These are phyloP conservation scores for Ensete glaucum DNA, from an alignment of 176 grass and related monocot genomes.

Conservation along the genomic window DNA sequence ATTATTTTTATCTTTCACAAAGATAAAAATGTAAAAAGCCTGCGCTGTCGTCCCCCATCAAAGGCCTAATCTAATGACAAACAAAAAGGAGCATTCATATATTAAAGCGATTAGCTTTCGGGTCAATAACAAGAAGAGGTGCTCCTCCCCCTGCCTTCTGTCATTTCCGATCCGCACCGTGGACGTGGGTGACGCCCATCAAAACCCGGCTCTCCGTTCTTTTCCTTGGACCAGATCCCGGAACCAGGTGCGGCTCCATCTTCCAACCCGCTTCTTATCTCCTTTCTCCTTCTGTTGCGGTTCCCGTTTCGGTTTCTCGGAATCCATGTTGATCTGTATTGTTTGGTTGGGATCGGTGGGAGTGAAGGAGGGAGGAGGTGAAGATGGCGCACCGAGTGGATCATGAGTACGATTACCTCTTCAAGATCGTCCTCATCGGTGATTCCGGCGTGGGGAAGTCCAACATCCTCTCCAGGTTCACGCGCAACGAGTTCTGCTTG, in stretches of 20 bases:
- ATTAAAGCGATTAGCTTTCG: too few relatives aligned
- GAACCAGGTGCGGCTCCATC: background rate
- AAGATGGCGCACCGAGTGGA: constrained; percentile 5
- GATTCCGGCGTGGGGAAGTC: constrained; percentile 89
- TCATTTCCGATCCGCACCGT: background rate
- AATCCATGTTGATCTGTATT: background rate
- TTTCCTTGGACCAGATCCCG: background rate
- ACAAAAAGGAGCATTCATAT: too few relatives aligned
- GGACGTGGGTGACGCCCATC: background rate
- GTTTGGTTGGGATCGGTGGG: background rate
- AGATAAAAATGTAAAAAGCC: too few relatives aligned
- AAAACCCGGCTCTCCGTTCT: background rate
- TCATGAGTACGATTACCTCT: constrained; percentile 87
- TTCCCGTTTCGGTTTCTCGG: background rate
- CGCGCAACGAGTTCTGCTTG: constrained; percentile 72
- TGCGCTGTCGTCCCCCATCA: too few relatives aligned
- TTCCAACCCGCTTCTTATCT: background rate
- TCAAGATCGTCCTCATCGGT: constrained; percentile 78
- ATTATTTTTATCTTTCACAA: too few relatives aligned
- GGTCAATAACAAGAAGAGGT: too few relatives aligned
- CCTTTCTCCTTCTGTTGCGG: background rate
- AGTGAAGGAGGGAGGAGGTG: background rate
- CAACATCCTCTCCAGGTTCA: constrained; percentile 81
- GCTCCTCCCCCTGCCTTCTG: background rate
- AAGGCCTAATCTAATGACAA: too few relatives aligned